A percentile compares a stretch with the other conserved stretches of the same genome.
These are phyloP conservation scores for Entophlyctis luteolus DNA, from an alignment of 192 early-diverging fungal species.

Conservation along the genomic window DNA sequence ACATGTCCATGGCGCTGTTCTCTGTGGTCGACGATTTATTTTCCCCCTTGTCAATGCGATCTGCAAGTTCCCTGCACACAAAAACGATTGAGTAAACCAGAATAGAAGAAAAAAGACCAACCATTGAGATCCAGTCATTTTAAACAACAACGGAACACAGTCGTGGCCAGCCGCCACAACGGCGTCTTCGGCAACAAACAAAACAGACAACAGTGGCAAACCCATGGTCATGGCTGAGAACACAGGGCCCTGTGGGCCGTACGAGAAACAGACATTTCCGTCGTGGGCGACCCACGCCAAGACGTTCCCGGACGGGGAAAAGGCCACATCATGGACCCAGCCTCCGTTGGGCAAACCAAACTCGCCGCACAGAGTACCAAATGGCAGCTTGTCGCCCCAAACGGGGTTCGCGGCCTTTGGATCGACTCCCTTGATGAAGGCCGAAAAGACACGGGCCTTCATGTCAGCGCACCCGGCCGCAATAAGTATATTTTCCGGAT, in stretches of 20 bases:
- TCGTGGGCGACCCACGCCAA: constrained; percentile 89
- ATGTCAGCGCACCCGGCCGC: constrained; percentile 72
- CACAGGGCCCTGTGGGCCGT: constrained; percentile 59
- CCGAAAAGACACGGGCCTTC: constrained; percentile 89
- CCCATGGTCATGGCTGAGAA: constrained; percentile 56
- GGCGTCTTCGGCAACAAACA: constrained; percentile 70
- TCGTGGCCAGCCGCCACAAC: constrained; percentile 91
- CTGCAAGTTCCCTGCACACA: constrained; percentile 42
- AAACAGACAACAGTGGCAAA: constrained; percentile 74
- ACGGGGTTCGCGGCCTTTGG: constrained; percentile 75
- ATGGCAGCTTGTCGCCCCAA: constrained; percentile 93
- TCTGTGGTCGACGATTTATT: constrained; percentile 50
- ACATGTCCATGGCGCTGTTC: constrained; percentile 77
- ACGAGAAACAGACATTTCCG: constrained; percentile 73
- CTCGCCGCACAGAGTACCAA: constrained; percentile 88
- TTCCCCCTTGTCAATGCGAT: constrained; percentile 76
- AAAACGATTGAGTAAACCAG: not conserved
- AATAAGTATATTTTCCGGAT: constrained; percentile 91
- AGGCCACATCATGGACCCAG: constrained; percentile 90
- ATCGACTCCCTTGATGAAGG: constrained; percentile 92
- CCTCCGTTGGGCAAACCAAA: constrained; percentile 65
- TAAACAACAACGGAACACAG: constrained; percentile 81
- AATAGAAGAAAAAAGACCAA: constrained; percentile 13
- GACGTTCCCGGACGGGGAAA: constrained; percentile 82
- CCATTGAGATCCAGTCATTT: constrained; percentile 58